Conservation (phyloP, 345 rosid species). For the Laguncularia racemosa region DNA sequence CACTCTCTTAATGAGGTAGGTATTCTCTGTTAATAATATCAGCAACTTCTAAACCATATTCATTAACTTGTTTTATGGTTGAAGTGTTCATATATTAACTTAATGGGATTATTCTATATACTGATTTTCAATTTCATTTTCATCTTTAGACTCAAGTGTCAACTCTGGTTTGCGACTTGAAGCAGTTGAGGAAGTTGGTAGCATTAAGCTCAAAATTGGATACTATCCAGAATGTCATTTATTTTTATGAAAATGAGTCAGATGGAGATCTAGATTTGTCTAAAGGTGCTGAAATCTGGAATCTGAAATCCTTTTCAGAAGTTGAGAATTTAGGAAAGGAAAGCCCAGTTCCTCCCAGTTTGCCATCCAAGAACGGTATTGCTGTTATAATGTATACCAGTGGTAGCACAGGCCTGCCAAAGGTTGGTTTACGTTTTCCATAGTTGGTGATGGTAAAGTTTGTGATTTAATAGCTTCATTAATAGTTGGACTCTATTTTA, state of each 20-base stretch:
- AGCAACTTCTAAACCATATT: neutral
- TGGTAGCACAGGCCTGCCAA: constrained; percentile 91
- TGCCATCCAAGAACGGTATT: constrained; percentile 62
- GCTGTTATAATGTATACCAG: constrained; percentile 94
- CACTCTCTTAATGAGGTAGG: constrained; percentile 84
- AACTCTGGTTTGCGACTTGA: constrained; percentile 73
- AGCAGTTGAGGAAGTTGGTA: constrained; percentile 61
- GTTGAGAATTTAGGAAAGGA: constrained; percentile 66
- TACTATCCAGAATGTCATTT: constrained; percentile 57
- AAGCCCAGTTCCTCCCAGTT: constrained; percentile 38
- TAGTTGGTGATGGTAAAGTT: neutral
- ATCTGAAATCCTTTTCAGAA: constrained; percentile 58
- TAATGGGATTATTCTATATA: neutral
- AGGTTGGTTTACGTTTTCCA: constrained; percentile 34
- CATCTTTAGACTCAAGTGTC: constrained; percentile 63
- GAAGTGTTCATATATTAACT: too few relatives aligned
- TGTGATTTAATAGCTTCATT: neutral
- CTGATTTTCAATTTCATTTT: neutral
- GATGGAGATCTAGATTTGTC: constrained; percentile 26
- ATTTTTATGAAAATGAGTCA: constrained; percentile 53
- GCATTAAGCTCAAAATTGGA: constrained; percentile 46
- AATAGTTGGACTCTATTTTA: too few relatives aligned
- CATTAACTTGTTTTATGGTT: too few relatives aligned
- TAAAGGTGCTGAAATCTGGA: constrained; percentile 32
- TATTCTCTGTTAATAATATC: neutral